Evolutionary conservation across 306 rosid genomes (phyloP).

Genomic region (Erythrophleum fordii): DNA sequence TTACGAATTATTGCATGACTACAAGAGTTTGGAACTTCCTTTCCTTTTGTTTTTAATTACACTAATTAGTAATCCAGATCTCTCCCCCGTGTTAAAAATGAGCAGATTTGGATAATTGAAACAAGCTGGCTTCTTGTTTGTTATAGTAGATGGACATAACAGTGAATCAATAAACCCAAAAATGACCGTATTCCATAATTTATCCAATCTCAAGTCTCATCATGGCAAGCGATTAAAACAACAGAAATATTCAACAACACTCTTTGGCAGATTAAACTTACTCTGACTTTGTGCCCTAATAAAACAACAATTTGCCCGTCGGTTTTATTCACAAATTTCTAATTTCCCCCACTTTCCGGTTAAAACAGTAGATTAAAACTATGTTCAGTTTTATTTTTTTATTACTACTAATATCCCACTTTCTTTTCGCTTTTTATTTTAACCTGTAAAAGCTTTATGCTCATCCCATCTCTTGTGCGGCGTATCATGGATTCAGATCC

Average conservation of each 20-base stretch:
- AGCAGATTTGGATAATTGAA: neutral
- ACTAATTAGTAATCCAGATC: too few species aligned
- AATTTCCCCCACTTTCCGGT: neutral
- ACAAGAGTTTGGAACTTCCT: neutral
- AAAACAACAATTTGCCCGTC: slow-evolving; percentile 38
- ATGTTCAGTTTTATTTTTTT: neutral
- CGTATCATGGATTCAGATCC: too few species aligned
- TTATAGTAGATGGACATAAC: neutral
- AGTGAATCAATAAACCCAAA: neutral
- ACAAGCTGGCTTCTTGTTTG: neutral
- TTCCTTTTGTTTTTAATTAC: too few species aligned
- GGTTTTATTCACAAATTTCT: slow-evolving; percentile 19
- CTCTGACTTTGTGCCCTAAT: neutral
- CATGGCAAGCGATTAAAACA: neutral
- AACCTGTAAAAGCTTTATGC: neutral
- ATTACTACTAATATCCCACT: neutral
- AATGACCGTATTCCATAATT: neutral
- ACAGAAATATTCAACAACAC: neutral
- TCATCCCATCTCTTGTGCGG: too few species aligned
- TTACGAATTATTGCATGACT: neutral
- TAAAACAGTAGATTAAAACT: slow-evolving; percentile 22
- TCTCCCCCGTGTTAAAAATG: too few species aligned
- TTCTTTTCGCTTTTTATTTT: neutral
- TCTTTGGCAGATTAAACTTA: neutral
- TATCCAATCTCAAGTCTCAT: neutral